phyloP scores from a whole-genome alignment of 768 basidiomycete species.

The Sporobolomyces phaffii region DNA sequence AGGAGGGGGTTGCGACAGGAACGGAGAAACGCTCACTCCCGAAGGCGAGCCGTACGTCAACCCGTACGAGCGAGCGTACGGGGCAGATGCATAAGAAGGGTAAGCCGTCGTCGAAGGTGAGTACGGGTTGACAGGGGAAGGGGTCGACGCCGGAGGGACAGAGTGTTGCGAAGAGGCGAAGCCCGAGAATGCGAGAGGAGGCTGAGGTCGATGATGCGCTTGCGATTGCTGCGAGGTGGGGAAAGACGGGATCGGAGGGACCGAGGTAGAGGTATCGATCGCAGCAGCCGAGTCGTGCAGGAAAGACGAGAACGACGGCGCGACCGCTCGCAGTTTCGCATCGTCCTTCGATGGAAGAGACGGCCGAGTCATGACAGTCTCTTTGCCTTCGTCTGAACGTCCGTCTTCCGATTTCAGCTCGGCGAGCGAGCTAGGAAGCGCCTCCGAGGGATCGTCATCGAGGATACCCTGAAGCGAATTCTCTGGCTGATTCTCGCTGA shows the following conservation, averaged over 20 bases:
- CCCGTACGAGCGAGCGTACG: background rate
- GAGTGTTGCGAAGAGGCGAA: background rate
- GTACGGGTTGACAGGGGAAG: conserved; percentile 25
- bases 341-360: conserved; percentile 16
- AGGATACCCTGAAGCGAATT: conserved; percentile 80
- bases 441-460: conserved; percentile 58
- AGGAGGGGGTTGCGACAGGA: conserved; percentile 4
- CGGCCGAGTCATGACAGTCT: background rate
- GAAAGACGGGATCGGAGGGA: background rate
- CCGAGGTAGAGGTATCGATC: conserved; percentile 5
- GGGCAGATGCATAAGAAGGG: conserved; percentile 2
- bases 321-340: conserved; percentile 29
- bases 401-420: conserved; percentile 84
- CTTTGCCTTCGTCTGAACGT: conserved; percentile 42
- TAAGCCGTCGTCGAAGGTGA: conserved; percentile 13
- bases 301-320: conserved; percentile 35
- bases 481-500: conserved; percentile 54
- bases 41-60: conserved; percentile 12
- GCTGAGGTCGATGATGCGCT: background rate
- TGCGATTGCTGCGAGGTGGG: background rate
- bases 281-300: conserved; percentile 30
- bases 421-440: conserved; percentile 68
- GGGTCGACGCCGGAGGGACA: conserved; percentile 12
- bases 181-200: background rate
- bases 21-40: conserved; percentile 6